A percentile compares a stretch with the other conserved stretches of the same genome.
phyloP scores from a whole-genome alignment of 2,329 filamentous ascomycete genomes.

The Fusarium nematophilum region DNA sequence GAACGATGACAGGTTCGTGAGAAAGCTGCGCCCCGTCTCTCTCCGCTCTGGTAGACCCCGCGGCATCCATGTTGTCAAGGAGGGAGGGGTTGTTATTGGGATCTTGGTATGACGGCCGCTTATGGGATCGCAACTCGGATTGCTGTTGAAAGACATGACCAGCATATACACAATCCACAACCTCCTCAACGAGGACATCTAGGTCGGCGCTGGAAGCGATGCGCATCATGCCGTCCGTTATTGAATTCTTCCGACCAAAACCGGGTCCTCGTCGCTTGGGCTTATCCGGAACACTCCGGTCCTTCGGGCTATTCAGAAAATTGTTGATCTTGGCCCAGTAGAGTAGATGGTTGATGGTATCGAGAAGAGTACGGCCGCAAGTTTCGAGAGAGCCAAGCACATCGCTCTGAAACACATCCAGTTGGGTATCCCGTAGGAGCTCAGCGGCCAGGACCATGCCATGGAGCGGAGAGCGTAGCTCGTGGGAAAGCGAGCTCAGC shows the following conservation, averaged over 20 bases:
- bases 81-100: slow-evolving; percentile 2
- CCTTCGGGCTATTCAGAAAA: slow-evolving; percentile 32
- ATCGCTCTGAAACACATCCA: slow-evolving; percentile 60
- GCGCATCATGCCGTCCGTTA: slow-evolving; percentile 30
- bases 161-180: slow-evolving; percentile 59
- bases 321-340: slow-evolving; percentile 67
- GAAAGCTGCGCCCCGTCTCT: not conserved
- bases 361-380: slow-evolving; percentile 62
- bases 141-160: slow-evolving; percentile 46
- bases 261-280: not conserved
- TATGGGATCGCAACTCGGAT: slow-evolving; percentile 18
- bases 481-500: slow-evolving; percentile 70
- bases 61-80: slow-evolving; percentile 27
- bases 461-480: slow-evolving; percentile 70
- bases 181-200: slow-evolving; percentile 58
- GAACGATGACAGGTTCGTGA: slow-evolving; percentile 34
- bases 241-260: not conserved
- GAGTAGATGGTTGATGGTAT: slow-evolving; percentile 65
- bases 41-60: slow-evolving; percentile 1
- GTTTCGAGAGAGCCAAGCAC: slow-evolving; percentile 61
- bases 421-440: slow-evolving; percentile 61
- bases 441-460: slow-evolving; percentile 67
- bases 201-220: slow-evolving; percentile 41
- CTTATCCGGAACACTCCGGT: not conserved
- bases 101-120: not conserved